A percentile compares a stretch with the other conserved stretches of the same genome.
Evolutionary conservation across 352 stramenopile species (phyloP).

Genomic region (Blastocystis sp.): DNA sequence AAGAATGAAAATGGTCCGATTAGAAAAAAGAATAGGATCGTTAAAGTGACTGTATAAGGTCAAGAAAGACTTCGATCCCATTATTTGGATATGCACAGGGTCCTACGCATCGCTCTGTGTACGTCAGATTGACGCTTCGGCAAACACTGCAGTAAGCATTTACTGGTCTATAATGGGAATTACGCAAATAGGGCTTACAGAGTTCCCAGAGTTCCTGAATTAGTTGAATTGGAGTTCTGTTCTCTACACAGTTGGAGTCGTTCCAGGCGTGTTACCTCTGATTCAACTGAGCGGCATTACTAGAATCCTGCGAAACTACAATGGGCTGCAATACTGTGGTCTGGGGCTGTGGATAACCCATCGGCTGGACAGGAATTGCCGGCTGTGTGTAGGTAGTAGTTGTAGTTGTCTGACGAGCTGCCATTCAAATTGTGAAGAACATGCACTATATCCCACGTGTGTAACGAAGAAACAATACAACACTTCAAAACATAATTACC

Average conservation of each 20-base stretch:
- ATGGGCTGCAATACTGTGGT: constrained; percentile 20
- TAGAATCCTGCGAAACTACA: neutral
- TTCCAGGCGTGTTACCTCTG: neutral
- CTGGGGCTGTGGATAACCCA: constrained; percentile 1
- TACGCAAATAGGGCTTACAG: no score
- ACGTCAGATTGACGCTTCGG: constrained; percentile 18
- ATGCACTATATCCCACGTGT: neutral
- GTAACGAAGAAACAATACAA: neutral
- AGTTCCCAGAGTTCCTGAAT: no score
- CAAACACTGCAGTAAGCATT: constrained; percentile 48
- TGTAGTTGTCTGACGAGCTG: neutral
- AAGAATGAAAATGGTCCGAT: constrained; percentile 38
- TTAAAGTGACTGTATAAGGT: neutral
- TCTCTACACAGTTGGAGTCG: no score
- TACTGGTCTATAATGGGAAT: neutral
- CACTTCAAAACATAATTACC: constrained; percentile 9
- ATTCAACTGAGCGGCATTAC: neutral
- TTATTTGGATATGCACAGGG: constrained; percentile 21
- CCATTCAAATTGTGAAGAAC: neutral
- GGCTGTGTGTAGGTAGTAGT: neutral
- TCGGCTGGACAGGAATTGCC: neutral
- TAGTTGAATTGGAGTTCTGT: no score
- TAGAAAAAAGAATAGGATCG: constrained; percentile 53
- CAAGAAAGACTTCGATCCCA: neutral
- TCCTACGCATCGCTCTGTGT: neutral